phyloP scores from a whole-genome alignment of 2,329 filamentous ascomycete species.

The Botrytis fabae region DNA sequence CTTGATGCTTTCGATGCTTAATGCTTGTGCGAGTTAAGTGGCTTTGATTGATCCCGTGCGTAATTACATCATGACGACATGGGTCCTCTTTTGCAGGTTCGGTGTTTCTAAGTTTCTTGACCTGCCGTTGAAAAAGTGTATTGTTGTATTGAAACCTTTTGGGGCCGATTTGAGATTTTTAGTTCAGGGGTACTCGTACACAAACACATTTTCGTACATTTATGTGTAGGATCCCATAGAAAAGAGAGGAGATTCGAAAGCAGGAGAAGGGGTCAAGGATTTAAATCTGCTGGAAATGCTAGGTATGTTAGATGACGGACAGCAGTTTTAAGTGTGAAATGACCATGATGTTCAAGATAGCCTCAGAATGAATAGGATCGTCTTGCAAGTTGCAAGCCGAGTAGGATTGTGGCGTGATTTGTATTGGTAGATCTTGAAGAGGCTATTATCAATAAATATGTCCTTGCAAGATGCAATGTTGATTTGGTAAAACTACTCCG shows the following conservation, averaged over 20 bases:
- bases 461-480: background rate
- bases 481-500: background rate
- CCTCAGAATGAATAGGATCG: background rate
- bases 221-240: background rate
- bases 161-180: constrained; percentile 2
- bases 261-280: constrained; percentile 15
- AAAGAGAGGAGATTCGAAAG: background rate
- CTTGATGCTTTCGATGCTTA: constrained; percentile 3
- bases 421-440: background rate
- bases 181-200: constrained; percentile 15
- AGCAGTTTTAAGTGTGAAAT: background rate
- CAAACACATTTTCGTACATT: background rate
- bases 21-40: background rate
- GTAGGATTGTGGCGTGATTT: background rate
- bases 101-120: constrained; percentile 1
- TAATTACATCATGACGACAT: constrained; percentile 16
- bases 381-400: constrained; percentile 1
- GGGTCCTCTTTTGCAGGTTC: constrained; percentile 4
- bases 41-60: constrained; percentile 12
- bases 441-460: background rate
- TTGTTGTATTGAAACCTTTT: background rate
- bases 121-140: background rate
- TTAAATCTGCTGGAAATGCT: background rate
- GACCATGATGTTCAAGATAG: constrained; percentile 7
- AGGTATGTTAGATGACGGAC: constrained; percentile 13